Conservation (phyloP, 2,329 filamentous ascomycete species). For the Ophiostoma montium region DNA sequence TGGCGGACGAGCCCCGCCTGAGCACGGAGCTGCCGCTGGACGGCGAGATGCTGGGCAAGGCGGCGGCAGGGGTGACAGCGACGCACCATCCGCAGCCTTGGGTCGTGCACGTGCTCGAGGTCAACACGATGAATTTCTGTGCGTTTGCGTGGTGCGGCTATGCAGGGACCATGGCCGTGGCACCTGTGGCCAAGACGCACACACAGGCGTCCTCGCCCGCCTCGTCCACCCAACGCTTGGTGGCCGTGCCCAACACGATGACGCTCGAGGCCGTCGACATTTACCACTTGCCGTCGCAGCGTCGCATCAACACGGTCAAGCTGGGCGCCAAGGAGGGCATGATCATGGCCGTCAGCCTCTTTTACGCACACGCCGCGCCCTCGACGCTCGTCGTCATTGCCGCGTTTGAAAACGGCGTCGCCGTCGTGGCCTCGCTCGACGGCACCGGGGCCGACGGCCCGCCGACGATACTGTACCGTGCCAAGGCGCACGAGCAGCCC, state of each 20-base stretch:
- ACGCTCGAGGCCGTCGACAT: slow-evolving; percentile 69
- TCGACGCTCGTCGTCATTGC: slow-evolving; percentile 42
- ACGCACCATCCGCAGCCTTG: slow-evolving; percentile 51
- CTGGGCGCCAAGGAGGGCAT: slow-evolving; percentile 51
- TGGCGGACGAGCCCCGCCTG: slow-evolving; percentile 46
- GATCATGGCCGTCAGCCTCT: slow-evolving; percentile 69
- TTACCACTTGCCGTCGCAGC: slow-evolving; percentile 64
- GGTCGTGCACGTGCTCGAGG: slow-evolving; percentile 69
- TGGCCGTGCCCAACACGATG: slow-evolving; percentile 71
- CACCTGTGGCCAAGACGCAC: background rate
- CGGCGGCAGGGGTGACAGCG: background rate
- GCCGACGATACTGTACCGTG: slow-evolving; percentile 45
- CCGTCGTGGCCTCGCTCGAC: slow-evolving; percentile 46
- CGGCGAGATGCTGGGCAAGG: slow-evolving; percentile 14
- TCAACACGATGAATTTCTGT: slow-evolving; percentile 95
- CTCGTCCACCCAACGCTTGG: slow-evolving; percentile 23
- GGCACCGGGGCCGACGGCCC: slow-evolving; percentile 18
- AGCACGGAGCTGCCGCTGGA: slow-evolving; percentile 62
- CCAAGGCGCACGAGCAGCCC: slow-evolving; percentile 62
- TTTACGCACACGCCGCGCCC: slow-evolving; percentile 27
- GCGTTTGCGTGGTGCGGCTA: slow-evolving; percentile 51
- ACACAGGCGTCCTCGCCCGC: slow-evolving; percentile 16
- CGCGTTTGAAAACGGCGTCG: slow-evolving; percentile 76
- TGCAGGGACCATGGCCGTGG: background rate
- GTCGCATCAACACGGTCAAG: slow-evolving; percentile 46